Evolutionary conservation across 1,284 basidiomycete genomes (phyloP), one percentile per base, ranked within the genome.

Genomic region (Moesziomyces globuligerus): DNA sequence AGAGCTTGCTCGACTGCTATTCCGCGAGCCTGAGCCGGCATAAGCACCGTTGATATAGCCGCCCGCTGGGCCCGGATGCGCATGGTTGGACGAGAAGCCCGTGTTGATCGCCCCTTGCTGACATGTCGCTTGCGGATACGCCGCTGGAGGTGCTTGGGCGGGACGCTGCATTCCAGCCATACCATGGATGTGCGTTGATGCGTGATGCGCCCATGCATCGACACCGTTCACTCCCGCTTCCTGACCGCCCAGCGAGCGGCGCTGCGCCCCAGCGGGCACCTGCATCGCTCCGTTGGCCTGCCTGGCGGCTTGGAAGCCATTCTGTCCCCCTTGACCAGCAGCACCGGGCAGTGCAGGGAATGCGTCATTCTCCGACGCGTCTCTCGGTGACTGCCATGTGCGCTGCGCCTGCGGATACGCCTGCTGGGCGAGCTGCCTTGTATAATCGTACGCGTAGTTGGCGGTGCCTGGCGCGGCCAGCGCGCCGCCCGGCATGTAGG

Each of bases 121-220:
- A 20, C 50, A 55, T 26, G 34, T 9, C 26, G 42, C 23, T 64
- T 54, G 4, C 48, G 54, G 10, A 20, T 46, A 11, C 25, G 40
- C 3, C 25, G 60, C 20, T 38, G n/a, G 38, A 20, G 32, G n/a
- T 25, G 50, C 46, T 25, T 41, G 37, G 38, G n/a, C n/a, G n/a
- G n/a, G n/a, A n/a, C n/a, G n/a, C n/a, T n/a, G n/a, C n/a, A n/a
- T n/a, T n/a, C n/a, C n/a, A n/a, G n/a, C n/a, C n/a, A n/a, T n/a
- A n/a, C 34, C 44, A 11, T 53, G 44, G 8, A n/a, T 53, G 18
- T 40, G 51, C 1, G 38, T 38, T n/a, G 56, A 59, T 4, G 55
- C 55, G 13, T 64, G 60, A 42, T 64, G 60, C 13, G 67, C 67
- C 67, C 67, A 70, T 0, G 49, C 56, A n/a, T 38, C 40, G 1